These are phyloP conservation scores for Diaporthe sp. DNA, from an alignment of 2,329 filamentous ascomycete genomes.

Conservation along the genomic window DNA sequence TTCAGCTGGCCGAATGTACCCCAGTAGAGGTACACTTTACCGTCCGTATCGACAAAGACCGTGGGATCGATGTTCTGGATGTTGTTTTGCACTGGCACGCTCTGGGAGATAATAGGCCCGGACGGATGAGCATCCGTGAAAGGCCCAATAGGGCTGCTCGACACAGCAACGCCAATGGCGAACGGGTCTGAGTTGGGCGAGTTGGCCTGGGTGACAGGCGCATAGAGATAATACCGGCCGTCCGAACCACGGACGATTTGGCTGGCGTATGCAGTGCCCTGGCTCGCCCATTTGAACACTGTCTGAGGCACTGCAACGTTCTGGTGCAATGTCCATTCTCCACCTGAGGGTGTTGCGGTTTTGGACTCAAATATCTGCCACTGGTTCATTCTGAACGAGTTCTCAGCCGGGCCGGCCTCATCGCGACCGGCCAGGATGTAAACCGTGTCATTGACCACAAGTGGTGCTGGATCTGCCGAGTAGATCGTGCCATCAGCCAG, in stretches of 20 bases:
- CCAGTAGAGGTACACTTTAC: conserved; percentile 54
- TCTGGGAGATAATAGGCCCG: conserved; percentile 54
- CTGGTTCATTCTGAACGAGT: conserved; percentile 53
- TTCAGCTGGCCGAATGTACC: conserved; percentile 54
- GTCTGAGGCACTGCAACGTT: conserved; percentile 49
- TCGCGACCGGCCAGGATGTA: conserved; percentile 55
- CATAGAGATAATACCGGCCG: conserved; percentile 54
- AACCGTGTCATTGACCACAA: conserved; percentile 53
- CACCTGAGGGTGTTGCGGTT: conserved; percentile 48
- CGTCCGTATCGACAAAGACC: conserved; percentile 53
- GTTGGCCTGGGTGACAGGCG: conserved; percentile 50
- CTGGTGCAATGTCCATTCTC: conserved; percentile 51
- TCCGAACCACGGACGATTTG: conserved; percentile 53
- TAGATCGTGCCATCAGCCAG: conserved; percentile 54
- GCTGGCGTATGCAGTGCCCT: conserved; percentile 52
- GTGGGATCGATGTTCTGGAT: conserved; percentile 58
- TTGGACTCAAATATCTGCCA: conserved; percentile 53
- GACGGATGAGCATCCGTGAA: conserved; percentile 52
- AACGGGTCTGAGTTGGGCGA: conserved; percentile 50
- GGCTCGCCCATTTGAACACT: conserved; percentile 52
- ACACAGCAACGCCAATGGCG: conserved; percentile 55
- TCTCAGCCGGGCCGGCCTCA: conserved; percentile 47
- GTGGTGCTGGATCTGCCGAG: conserved; percentile 55
- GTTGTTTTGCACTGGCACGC: conserved; percentile 47
- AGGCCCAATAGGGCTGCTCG: conserved; percentile 51